Conservation (phyloP, 345 rosid genomes). For the Eucalyptus tenuipes region DNA sequence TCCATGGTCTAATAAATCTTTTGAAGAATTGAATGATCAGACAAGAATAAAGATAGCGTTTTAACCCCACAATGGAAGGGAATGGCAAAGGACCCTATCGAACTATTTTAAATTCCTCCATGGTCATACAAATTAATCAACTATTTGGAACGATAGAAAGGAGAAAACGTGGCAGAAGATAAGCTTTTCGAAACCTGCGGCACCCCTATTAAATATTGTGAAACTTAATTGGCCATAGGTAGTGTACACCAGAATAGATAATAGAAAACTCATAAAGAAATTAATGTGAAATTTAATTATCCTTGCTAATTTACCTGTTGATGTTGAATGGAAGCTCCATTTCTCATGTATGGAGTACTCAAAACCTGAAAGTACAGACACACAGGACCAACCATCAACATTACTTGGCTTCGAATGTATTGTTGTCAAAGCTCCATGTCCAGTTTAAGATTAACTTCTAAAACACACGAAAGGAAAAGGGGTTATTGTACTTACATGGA, state of each 20-base stretch:
- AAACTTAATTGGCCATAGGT: background rate
- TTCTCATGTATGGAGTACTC: slow-evolving; percentile 50
- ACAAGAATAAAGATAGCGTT: background rate
- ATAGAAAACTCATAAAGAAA: background rate
- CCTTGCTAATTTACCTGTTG: slow-evolving; percentile 37
- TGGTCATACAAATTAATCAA: background rate
- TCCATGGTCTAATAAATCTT: background rate
- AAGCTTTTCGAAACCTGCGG: background rate
- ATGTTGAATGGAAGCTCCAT: slow-evolving; percentile 41
- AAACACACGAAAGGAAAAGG: background rate
- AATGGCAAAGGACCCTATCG: background rate
- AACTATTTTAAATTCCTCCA: background rate
- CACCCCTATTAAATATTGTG: background rate
- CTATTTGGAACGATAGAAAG: background rate
- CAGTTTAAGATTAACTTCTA: background rate
- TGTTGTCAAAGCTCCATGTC: background rate
- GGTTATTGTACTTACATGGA: slow-evolving; percentile 26
- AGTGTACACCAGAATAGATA: background rate
- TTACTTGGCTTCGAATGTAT: background rate
- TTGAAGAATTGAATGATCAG: background rate
- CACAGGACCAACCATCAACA: background rate
- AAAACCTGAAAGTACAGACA: slow-evolving; percentile 30
- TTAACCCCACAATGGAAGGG: background rate
- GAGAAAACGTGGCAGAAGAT: background rate
- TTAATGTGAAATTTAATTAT: background rate